Percentiles rank a stretch among this genome's conserved stretches.
These are phyloP conservation scores for Xylariales sp. DNA, from an alignment of 2,329 filamentous ascomycete genomes.

Conservation along the genomic window DNA sequence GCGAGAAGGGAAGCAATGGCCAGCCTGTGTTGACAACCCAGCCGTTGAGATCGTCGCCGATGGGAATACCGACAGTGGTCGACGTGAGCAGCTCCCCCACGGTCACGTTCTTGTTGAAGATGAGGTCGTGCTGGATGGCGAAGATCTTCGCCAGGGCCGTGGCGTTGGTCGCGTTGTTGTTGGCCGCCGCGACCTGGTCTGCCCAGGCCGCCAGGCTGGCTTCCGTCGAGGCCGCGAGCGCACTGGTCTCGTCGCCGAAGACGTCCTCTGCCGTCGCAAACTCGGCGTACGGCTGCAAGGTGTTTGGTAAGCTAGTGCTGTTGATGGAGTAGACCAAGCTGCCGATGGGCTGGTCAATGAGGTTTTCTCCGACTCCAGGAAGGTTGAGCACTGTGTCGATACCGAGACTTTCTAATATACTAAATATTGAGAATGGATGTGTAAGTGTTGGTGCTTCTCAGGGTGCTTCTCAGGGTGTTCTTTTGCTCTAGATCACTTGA, in stretches of 20 bases:
- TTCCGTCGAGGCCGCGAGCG: conserved; percentile 18
- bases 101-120: conserved; percentile 40
- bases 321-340: conserved; percentile 18
- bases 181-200: conserved; percentile 17
- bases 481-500: too few species aligned
- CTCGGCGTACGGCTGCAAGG: conserved; percentile 22
- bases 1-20: conserved; percentile 31
- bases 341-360: conserved; percentile 44
- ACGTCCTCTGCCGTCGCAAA: conserved; percentile 29
- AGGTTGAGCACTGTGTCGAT: conserved; percentile 39
- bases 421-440: too few species aligned
- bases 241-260: conserved; percentile 22
- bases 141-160: conserved; percentile 34
- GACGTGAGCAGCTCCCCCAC: conserved; percentile 42
- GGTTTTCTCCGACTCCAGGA: conserved; percentile 48
- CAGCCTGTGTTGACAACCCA: conserved; percentile 32
- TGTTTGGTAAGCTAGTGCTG: conserved; percentile 11
- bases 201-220: conserved; percentile 26
- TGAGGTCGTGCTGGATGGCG: conserved; percentile 39
- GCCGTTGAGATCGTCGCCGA: too few species aligned
- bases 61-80: too few species aligned
- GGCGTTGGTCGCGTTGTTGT: conserved; percentile 20
- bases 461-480: too few species aligned
- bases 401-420: conserved; percentile 33
- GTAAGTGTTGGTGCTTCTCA: not conserved